Conservation (phyloP, 768 basidiomycete genomes). For the Leccinum olivaceopallidum region DNA sequence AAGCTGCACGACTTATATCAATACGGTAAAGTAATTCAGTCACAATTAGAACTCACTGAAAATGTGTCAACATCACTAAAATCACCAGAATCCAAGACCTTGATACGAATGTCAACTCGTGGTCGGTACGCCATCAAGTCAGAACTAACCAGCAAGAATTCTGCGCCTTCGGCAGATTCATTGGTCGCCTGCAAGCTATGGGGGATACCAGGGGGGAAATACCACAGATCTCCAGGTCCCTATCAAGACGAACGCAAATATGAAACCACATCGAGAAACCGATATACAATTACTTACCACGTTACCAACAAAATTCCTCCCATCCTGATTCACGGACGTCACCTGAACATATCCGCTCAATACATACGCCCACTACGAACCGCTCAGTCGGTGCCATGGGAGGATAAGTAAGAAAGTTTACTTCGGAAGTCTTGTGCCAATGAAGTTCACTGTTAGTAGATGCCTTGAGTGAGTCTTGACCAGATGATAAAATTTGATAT, state of each 20-base stretch:
- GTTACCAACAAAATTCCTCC: slow-evolving; percentile 47
- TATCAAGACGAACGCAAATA: slow-evolving; percentile 22
- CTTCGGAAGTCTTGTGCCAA: slow-evolving; percentile 41
- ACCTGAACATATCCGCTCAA: slow-evolving; percentile 44
- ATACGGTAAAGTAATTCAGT: background rate
- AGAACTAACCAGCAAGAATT: slow-evolving; percentile 45
- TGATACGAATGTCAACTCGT: background rate
- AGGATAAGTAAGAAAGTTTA: background rate
- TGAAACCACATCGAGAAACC: background rate
- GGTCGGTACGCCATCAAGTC: background rate
- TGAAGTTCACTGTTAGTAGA: slow-evolving; percentile 37
- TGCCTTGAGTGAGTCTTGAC: background rate
- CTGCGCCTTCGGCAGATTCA: slow-evolving; percentile 41
- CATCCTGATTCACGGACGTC: slow-evolving; percentile 47
- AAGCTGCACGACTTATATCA: slow-evolving; percentile 5
- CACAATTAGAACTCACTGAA: slow-evolving; percentile 21
- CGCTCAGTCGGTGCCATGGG: background rate
- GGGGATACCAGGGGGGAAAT: slow-evolving; percentile 53
- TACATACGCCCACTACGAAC: slow-evolving; percentile 48
- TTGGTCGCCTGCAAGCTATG: slow-evolving; percentile 54
- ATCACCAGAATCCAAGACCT: slow-evolving; percentile 35
- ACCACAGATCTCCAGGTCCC: slow-evolving; percentile 51
- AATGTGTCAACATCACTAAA: slow-evolving; percentile 59
- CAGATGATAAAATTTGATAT: too few relatives aligned
- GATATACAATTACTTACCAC: slow-evolving; percentile 35